Evolutionary conservation across 2,329 filamentous ascomycete genomes (phyloP), one percentile per base, ranked within the genome.

Genomic region (Hypoxylon sp.): DNA sequence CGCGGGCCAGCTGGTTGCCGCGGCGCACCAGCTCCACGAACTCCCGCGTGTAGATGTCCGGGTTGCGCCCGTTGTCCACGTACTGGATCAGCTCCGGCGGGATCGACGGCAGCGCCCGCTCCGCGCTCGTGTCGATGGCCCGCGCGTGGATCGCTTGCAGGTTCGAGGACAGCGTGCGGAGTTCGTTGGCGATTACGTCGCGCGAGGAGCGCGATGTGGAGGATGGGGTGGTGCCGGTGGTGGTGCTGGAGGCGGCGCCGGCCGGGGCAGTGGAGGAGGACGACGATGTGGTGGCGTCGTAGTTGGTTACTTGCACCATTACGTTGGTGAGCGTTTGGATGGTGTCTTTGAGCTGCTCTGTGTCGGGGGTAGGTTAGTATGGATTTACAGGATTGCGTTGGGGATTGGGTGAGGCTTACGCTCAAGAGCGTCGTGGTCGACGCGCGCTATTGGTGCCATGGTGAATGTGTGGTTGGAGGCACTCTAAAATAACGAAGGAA

Each of bases 31-130:
- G 83, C 85, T 92, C 90, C 75, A 92, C 89, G 74, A 92, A 92
- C 81, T 92, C 90, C 75, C 90, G 85, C 60, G 90, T 92, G 83
- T 92, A 92, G 73, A 92, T 92, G 79, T 92, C 90, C 2, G 90
- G 90, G 81, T 92, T 92, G 55, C 90, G 88, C 48, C 90, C 89
- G 76, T 88, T 87, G 78, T 92, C 89, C 74, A 92, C 89, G 80
- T 92, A 92, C 75, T 88, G 83, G 67, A 91, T 83, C 11, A 92
- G 84, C 74, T 91, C 89, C 56, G 85, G 86, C 2, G 89, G 89
- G 21, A 91, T 84, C 32, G 78, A 79, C 3, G 87, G 87, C 44
- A 89, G 83, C 21, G 74, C 17, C n/a, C 61, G 60, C 13, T 32
- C 6, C 3, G 53, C 11, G 11, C 52, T 32, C 31, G 62, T 65